A percentile compares a stretch with the other conserved stretches of the same genome.
These are phyloP conservation scores for Croton setiger DNA, from an alignment of 441 rosid species.

Conservation along the genomic window DNA sequence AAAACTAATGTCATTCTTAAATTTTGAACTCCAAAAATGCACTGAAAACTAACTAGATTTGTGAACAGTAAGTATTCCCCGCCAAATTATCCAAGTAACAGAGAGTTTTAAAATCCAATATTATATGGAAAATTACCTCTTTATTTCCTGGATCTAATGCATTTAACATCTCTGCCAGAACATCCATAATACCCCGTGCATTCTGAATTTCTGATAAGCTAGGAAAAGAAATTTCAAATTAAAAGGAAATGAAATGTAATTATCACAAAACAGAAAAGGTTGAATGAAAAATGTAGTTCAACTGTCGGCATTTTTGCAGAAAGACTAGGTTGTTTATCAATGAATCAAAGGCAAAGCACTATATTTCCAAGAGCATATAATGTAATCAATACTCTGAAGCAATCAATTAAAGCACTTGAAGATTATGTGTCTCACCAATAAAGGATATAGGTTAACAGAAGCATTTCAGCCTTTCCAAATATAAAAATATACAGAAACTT, in stretches of 20 bases:
- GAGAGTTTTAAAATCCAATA: not conserved
- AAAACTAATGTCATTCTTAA: not conserved
- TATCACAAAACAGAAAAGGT: slow-evolving; percentile 8
- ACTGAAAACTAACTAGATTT: not conserved
- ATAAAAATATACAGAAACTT: not conserved
- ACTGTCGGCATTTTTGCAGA: slow-evolving; percentile 4
- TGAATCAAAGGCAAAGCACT: not conserved
- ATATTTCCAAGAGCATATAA: not conserved
- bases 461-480: not conserved
- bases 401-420: not conserved
- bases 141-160: slow-evolving; percentile 87
- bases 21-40: no score
- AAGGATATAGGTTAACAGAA: not conserved
- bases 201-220: slow-evolving; percentile 98
- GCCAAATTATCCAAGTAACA: slow-evolving; percentile 9
- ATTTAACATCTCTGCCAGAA: slow-evolving; percentile 93
- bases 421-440: not conserved
- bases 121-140: slow-evolving; percentile 53
- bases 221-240: slow-evolving; percentile 31
- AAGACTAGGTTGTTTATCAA: not conserved
- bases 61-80: not conserved
- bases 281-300: slow-evolving; percentile 9
- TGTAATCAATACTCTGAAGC: not conserved
- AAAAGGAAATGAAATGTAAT: slow-evolving; percentile 17
- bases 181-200: slow-evolving; percentile 98